Evolutionary conservation across 306 rosid genomes (phyloP), one percentile per base, ranked within the genome.

Genomic region (Ochetophila trinervis): DNA sequence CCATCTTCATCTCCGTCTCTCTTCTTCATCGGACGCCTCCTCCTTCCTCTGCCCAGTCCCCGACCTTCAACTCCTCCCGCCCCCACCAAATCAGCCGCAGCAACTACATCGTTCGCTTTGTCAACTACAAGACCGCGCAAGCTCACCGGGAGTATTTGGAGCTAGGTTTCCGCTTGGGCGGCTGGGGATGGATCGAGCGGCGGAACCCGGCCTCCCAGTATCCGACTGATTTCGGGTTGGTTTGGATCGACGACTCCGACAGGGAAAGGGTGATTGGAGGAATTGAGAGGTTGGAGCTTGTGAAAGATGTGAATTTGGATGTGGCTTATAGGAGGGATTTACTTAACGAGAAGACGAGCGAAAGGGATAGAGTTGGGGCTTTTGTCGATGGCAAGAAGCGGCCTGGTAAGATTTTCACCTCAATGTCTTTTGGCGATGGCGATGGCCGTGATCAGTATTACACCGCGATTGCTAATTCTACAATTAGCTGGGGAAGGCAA

Each of bases 151-250:
- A 71, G 3, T 93, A 93, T 66, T 82, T 93, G 24, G 73, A 80
- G 55, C 81, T 80, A 19, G 58, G 68, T 7, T 65, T 89, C 55
- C 77, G 76, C 67, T 83, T 78, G 60, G 62, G 57, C 16, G 90
- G 90, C 14, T 93, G 97, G 99, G 75, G 68, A 16, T 93, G 99
- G 99, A 86, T 93, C 85, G 86, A 82, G 59, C 78, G 99, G 63
- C 79, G 76, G 35, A 93, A 93, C 73, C 90, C 97, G 15, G 97
- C 96, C 7, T 35, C 85, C 13, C 74, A 76, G 60, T 93, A 64
- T 63, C 99, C 94, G 13, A 90, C 99, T 27, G 99, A 93, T 63
- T 93, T 90, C 20, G 99, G 88, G 0, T 68, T 93, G 73, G 79
- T 93, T n/a, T 86, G 94, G 57, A 74, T 93, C 63, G 76, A 78